Evolutionary conservation across 2,329 filamentous ascomycete genomes (phyloP), one percentile per base, ranked within the genome.

Genomic region (Aspergillus piperis): DNA sequence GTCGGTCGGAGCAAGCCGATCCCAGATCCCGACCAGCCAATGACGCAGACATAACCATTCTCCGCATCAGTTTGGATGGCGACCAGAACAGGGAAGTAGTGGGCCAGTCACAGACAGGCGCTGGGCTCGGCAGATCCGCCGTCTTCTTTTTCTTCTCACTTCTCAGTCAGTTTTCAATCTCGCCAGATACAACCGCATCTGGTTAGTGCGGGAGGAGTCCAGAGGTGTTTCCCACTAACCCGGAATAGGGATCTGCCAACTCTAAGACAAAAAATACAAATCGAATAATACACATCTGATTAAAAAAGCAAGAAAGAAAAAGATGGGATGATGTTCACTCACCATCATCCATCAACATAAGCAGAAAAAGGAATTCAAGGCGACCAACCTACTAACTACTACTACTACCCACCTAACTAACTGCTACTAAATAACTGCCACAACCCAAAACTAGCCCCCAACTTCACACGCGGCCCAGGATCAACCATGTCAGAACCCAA

Each of bases 151-250:
- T 30, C 10, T 30, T 30, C 27, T 30, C 23, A 25, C 23, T 25
- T 25, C 10, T 30, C 27, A 30, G 27, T 30, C 27, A 10, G 3
- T 30, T 27, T 50, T n/a, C 27, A 27, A 63, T 63, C 66, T 70
- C 69, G 68, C 66, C 48, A 70, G 65, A 70, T 71, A 47, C 27
- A 62, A 54, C 67, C 65, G 47, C 49, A 66, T 62, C n/a, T 0
- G 64, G 56, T 62, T 71, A 69, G 66, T 50, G 52, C 3, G 11
- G 38, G 23, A 36, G 13, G 27, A 21, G 41, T 13, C 41, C 41
- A 44, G 27, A 44, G 47, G 44, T 36, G 3, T 36, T 36, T 36
- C 32, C 23, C 21, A 23, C 13, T 17, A 30, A 17, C 5, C 5
- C 47, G 13, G 15, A 8, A 30, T 19, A 17, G 47, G 47, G 47